Conservation (phyloP, 2,329 filamentous ascomycete species). For the Colletotrichum sp. region DNA sequence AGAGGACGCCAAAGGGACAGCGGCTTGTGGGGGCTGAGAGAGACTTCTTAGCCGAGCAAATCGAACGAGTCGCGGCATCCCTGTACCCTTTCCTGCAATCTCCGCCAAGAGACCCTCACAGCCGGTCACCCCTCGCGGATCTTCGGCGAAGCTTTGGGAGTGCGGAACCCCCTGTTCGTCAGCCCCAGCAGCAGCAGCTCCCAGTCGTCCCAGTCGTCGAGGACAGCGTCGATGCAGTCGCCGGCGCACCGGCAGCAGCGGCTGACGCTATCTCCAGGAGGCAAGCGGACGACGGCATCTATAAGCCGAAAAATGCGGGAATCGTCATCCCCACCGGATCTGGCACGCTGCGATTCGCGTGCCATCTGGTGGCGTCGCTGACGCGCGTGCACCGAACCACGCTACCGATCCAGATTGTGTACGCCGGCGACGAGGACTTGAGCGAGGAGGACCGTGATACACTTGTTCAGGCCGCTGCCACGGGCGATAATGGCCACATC, state of each 20-base stretch:
- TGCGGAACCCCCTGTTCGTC: background rate
- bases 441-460: slow-evolving; percentile 25
- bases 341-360: slow-evolving; percentile 35
- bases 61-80: slow-evolving; percentile 21
- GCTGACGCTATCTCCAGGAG: background rate
- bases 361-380: slow-evolving; percentile 37
- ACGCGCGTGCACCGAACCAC: slow-evolving; percentile 30
- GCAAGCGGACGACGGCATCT: background rate
- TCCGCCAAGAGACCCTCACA: slow-evolving; percentile 7
- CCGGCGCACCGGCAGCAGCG: background rate
- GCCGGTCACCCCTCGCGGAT: slow-evolving; percentile 21
- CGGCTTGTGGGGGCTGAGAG: slow-evolving; percentile 16
- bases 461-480: slow-evolving; percentile 24
- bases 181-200: background rate
- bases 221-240: background rate
- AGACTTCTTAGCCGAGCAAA: background rate
- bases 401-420: slow-evolving; percentile 40
- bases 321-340: slow-evolving; percentile 40
- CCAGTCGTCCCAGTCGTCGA: background rate
- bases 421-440: slow-evolving; percentile 39
- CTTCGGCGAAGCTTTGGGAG: slow-evolving; percentile 20
- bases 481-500: slow-evolving; percentile 9
- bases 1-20: background rate
- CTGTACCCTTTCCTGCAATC: slow-evolving; percentile 13
- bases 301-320: slow-evolving; percentile 27